Evolutionary conservation across 495 filamentous ascomycete genomes (phyloP).

Genomic region (Neurospora cerealis): DNA sequence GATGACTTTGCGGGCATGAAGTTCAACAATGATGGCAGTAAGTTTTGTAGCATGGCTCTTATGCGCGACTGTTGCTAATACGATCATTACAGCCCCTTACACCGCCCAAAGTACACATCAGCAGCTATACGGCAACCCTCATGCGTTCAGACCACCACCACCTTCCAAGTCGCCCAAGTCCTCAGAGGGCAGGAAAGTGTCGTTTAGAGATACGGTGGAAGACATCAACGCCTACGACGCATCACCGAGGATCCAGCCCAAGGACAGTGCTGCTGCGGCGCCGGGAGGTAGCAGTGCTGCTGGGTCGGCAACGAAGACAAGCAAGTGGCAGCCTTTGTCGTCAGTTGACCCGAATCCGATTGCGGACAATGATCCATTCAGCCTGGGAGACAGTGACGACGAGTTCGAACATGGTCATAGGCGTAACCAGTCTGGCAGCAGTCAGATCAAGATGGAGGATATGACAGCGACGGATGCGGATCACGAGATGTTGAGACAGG

Average conservation of each 20-base stretch:
- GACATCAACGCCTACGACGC: slow-evolving; percentile 71
- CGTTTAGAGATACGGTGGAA: slow-evolving; percentile 65
- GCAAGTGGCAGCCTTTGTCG: slow-evolving; percentile 95
- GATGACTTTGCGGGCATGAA: slow-evolving; percentile 90
- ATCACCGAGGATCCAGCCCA: slow-evolving; percentile 39
- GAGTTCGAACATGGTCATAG: slow-evolving; percentile 53
- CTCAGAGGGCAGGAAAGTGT: slow-evolving; percentile 58
- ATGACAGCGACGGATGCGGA: slow-evolving; percentile 28
- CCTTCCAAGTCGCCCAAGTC: slow-evolving; percentile 48
- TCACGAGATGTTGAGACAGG: slow-evolving; percentile 58
- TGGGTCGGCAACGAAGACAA: slow-evolving; percentile 44
- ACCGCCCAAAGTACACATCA: slow-evolving; percentile 19
- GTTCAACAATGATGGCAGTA: slow-evolving; percentile 61
- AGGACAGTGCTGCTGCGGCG: slow-evolving; percentile 8
- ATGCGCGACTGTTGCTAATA: slow-evolving; percentile 4
- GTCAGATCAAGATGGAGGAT: slow-evolving; percentile 51
- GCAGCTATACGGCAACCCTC: slow-evolving; percentile 65
- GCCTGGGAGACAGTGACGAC: slow-evolving; percentile 89
- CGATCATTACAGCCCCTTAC: not conserved
- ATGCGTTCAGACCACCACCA: slow-evolving; percentile 67
- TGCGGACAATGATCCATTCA: slow-evolving; percentile 90
- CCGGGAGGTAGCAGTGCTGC: slow-evolving; percentile 14
- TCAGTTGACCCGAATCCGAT: slow-evolving; percentile 80
- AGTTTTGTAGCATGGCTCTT: slow-evolving; percentile 28
- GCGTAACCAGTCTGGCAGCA: slow-evolving; percentile 17